Conservation (phyloP, 345 rosid genomes). For the Iberis pinnata region DNA sequence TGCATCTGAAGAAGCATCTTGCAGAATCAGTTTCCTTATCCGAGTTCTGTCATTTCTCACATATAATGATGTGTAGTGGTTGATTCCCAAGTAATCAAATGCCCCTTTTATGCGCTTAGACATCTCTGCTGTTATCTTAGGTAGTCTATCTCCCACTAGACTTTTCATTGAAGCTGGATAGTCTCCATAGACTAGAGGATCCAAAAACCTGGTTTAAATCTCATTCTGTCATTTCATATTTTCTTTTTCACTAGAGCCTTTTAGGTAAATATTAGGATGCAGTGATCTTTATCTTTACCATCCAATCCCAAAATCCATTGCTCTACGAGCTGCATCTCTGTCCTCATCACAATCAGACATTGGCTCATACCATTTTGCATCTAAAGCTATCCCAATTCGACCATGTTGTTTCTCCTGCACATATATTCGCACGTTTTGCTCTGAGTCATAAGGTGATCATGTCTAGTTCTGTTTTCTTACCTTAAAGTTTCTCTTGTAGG, state of each 20-base stretch:
- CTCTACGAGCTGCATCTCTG: slow-evolving; percentile 71
- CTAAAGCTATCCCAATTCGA: slow-evolving; percentile 62
- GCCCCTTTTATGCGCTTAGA: slow-evolving; percentile 43
- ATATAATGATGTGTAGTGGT: slow-evolving; percentile 77
- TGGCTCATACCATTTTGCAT: slow-evolving; percentile 84
- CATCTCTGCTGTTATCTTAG: slow-evolving; percentile 48
- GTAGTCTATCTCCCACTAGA: slow-evolving; percentile 66
- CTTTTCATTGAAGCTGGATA: slow-evolving; percentile 73
- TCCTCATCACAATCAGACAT: slow-evolving; percentile 62
- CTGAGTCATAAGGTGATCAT: slow-evolving; percentile 1
- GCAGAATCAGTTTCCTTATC: slow-evolving; percentile 64
- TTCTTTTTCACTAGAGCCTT: neutral
- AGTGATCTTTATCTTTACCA: slow-evolving; percentile 41
- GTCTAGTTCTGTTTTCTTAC: slow-evolving; percentile 27
- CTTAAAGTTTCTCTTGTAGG: slow-evolving; percentile 59
- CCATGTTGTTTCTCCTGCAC: slow-evolving; percentile 65
- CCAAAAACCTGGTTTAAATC: slow-evolving; percentile 63
- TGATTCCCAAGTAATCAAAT: slow-evolving; percentile 68
- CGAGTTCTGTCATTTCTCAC: slow-evolving; percentile 58
- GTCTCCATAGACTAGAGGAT: slow-evolving; percentile 71
- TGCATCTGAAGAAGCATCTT: slow-evolving; percentile 78
- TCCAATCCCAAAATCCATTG: slow-evolving; percentile 75
- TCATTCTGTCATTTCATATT: slow-evolving; percentile 7
- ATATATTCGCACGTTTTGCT: slow-evolving; percentile 2
- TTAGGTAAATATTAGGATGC: neutral